phyloP scores from a whole-genome alignment of 129 eudicot species.

The Lactuca sativa region DNA sequence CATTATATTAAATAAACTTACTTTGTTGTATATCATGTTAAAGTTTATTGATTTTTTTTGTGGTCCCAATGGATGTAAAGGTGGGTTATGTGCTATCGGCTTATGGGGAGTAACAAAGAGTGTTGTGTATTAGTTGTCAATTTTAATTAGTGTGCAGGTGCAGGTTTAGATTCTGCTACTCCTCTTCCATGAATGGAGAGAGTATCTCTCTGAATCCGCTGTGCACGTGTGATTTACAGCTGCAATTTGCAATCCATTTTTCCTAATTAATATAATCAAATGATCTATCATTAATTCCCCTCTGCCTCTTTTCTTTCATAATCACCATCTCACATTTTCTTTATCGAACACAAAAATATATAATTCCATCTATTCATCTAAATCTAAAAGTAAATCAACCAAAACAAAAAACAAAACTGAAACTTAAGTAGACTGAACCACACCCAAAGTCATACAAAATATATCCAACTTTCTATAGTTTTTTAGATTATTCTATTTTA shows the following conservation, averaged over 20 bases:
- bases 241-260: slow-evolving; percentile 9
- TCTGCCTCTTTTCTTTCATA: not conserved
- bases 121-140: slow-evolving; percentile 30
- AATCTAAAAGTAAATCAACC: not conserved
- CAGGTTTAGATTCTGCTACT: slow-evolving; percentile 29
- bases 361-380: not conserved
- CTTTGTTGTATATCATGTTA: not conserved
- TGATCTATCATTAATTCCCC: not conserved
- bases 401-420: not conserved
- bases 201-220: slow-evolving; percentile 38
- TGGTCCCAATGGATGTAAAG: slow-evolving; percentile 12
- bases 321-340: not conserved
- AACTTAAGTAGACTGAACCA: not conserved
- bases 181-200: slow-evolving; percentile 35
- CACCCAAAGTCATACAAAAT: not conserved
- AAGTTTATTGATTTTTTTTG: not conserved
- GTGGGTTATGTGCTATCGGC: slow-evolving; percentile 1
- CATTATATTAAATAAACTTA: too few relatives aligned
- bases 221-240: slow-evolving; percentile 47
- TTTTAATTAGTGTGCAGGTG: slow-evolving; percentile 14
- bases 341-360: not conserved
- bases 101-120: slow-evolving; percentile 23
- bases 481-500: not conserved
- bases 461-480: too few relatives aligned
- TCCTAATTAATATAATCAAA: not conserved